phyloP scores from a whole-genome alignment of 2,329 filamentous ascomycete genomes.

The Beauveria asiatica region DNA sequence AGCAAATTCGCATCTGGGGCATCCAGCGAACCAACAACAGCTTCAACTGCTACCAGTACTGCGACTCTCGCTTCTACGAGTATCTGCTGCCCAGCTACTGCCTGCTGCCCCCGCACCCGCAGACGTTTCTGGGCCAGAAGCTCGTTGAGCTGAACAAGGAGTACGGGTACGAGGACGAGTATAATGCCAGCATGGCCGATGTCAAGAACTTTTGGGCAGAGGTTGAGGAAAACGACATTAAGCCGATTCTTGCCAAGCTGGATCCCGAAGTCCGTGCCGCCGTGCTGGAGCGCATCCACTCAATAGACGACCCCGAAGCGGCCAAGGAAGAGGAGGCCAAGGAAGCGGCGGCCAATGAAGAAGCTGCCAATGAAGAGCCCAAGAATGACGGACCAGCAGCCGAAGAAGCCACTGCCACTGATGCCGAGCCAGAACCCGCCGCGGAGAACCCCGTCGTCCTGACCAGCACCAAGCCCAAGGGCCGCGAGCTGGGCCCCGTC shows the following conservation, averaged over 20 bases:
- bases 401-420: conserved; percentile 16
- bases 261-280: conserved; percentile 55
- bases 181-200: conserved; percentile 63
- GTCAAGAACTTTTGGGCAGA: conserved; percentile 75
- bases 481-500: conserved; percentile 40
- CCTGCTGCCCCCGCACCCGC: conserved; percentile 84
- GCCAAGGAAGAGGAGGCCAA: conserved; percentile 8
- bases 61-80: conserved; percentile 94
- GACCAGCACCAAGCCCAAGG: conserved; percentile 29
- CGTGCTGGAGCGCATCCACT: conserved; percentile 55
- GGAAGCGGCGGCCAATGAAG: conserved; percentile 11
- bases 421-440: conserved; percentile 15
- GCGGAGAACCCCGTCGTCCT: conserved; percentile 17
- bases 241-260: conserved; percentile 55
- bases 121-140: conserved; percentile 75
- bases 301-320: conserved; percentile 15
- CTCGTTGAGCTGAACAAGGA: conserved; percentile 71
- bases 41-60: conserved; percentile 92
- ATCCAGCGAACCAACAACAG: conserved; percentile 80
- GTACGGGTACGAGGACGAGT: conserved; percentile 60
- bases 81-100: conserved; percentile 92
- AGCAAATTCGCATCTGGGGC: conserved; percentile 93
- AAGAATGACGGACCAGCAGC: conserved; percentile 15
- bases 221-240: conserved; percentile 72
- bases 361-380: conserved; percentile 19